Base-by-base conservation (phyloP, 352 stramenopile genomes). In the Pythium chondricola region DNA sequence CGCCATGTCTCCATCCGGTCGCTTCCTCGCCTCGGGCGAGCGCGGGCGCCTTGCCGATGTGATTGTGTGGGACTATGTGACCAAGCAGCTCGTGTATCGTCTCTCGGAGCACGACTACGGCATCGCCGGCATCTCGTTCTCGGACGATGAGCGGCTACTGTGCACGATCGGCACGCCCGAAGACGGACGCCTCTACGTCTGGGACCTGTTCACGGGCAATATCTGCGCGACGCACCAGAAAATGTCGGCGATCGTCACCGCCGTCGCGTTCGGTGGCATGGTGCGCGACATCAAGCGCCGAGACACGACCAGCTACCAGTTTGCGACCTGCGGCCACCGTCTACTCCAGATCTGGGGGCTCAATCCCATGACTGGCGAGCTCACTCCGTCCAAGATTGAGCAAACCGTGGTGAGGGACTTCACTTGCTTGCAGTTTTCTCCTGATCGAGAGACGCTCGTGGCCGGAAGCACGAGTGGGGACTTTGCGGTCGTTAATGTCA, bases 101-200 rank as follows among this genome's bases (percentile, higher is more conserved):
- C 65, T 98, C 17, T 79, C 71, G 2, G 92, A 98, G 54, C 89
- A 98, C 69, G 91, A 98, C 59, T 56, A 72, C 49, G 89, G 85
- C n/a, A 75, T 97, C 40, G 71, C 80, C 27, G 70, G 71, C 9
- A 53, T 98, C 5, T 71, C 74, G 11, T 97, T 98, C 52, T 96
- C 85, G 6, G 73, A 97, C 50, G 92, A 98, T 59, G 91, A 93
- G 49, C 71, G 80, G 25, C 60, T 97, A 27, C 58, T 97, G 5
- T 89, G 74, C 50, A 84, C 80, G 0, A 73, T 93, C 36, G 90
- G 90, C 10, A 48, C 62, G 6, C 65, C 67, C 1, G 75, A 93
- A 22, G 90, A 97, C 56, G 74, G 74, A 1, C 80, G 86, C 16
- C 61, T 97, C 24, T 91, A 93, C 53, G 61, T 97, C 37, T 97